A percentile compares a stretch with the other conserved stretches of the same genome.
phyloP scores from a whole-genome alignment of 2,329 filamentous ascomycete genomes.

The Volutella citrinella region DNA sequence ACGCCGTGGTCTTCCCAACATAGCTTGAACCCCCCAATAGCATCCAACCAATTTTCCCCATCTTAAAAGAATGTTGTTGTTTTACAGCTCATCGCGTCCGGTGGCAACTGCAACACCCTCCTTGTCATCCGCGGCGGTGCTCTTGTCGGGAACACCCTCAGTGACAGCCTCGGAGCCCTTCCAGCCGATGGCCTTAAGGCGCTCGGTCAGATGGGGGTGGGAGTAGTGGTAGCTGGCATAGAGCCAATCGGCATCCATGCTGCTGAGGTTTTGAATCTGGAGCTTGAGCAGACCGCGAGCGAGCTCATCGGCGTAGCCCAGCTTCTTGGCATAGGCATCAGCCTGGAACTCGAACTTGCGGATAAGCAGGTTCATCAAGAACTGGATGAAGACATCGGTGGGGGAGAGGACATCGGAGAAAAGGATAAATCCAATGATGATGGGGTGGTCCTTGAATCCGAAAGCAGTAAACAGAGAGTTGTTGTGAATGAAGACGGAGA shows the following conservation, averaged over 20 bases:
- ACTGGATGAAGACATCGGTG: conserved; percentile 91
- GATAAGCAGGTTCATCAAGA: conserved; percentile 93
- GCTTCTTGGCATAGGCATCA: conserved; percentile 79
- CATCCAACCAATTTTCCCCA: too few species aligned
- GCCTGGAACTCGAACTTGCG: conserved; percentile 96
- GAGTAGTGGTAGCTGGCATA: conserved; percentile 99
- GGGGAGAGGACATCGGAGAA: conserved; percentile 96
- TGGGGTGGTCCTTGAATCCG: conserved; percentile 83
- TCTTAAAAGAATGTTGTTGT: too few species aligned
- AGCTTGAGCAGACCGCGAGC: conserved; percentile 91
- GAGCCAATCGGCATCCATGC: conserved; percentile 98
- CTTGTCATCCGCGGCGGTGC: conserved; percentile 34
- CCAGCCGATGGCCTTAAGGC: conserved; percentile 89
- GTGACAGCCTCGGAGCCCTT: conserved; percentile 55
- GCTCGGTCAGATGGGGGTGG: conserved; percentile 92
- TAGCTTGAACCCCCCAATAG: too few species aligned
- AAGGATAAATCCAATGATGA: conserved; percentile 94
- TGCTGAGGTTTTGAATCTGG: conserved; percentile 96
- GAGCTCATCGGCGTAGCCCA: conserved; percentile 82
- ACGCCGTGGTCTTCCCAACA: too few species aligned
- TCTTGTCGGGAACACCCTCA: conserved; percentile 33
- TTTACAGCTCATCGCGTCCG: conserved; percentile 73
- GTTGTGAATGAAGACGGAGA: conserved; percentile 98
- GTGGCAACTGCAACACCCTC: conserved; percentile 61
- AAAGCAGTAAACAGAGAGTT: conserved; percentile 85